Percentiles rank a stretch among this genome's conserved stretches.
phyloP scores from a whole-genome alignment of 148 eudicot genomes.

The Silene conica region DNA sequence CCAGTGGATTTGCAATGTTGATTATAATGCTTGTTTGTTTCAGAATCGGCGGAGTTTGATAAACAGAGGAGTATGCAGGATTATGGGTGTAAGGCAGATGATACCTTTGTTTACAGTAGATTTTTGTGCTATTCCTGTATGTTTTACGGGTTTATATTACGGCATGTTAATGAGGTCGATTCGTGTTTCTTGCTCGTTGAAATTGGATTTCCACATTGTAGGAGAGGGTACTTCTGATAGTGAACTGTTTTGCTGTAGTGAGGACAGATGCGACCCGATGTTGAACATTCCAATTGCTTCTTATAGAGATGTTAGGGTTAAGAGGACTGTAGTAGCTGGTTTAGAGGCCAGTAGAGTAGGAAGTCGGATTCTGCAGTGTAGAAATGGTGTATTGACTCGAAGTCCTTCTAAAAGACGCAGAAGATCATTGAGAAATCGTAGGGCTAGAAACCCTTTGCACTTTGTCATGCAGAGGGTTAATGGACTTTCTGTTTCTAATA shows the following conservation, averaged over 20 bases:
- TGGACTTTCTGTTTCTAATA: slow-evolving; percentile 30
- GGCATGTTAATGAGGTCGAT: slow-evolving; percentile 42
- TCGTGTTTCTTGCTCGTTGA: slow-evolving; percentile 23
- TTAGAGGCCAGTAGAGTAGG: slow-evolving; percentile 29
- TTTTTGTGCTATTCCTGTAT: slow-evolving; percentile 51
- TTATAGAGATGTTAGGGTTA: slow-evolving; percentile 23
- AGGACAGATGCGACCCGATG: slow-evolving; percentile 13
- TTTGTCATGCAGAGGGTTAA: slow-evolving; percentile 36
- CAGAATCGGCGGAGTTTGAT: slow-evolving; percentile 36
- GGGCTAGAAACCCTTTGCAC: slow-evolving; percentile 40
- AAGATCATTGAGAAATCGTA: slow-evolving; percentile 61
- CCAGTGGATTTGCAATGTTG: too few relatives aligned
- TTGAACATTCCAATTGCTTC: neutral
- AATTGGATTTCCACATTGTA: slow-evolving; percentile 5
- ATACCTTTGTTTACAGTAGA: slow-evolving; percentile 49
- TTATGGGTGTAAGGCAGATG: slow-evolving; percentile 38
- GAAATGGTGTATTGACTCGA: slow-evolving; percentile 35
- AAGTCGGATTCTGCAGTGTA: slow-evolving; percentile 29
- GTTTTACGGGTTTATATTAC: slow-evolving; percentile 50
- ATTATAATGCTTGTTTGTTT: neutral
- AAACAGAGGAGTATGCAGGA: slow-evolving; percentile 46
- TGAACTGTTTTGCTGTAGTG: slow-evolving; percentile 16
- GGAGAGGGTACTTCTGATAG: slow-evolving; percentile 18
- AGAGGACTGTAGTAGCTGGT: slow-evolving; percentile 16
- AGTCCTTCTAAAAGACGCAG: slow-evolving; percentile 51